Conservation (phyloP, 2,329 filamentous ascomycete species). For the Aspergillus udagawae region DNA sequence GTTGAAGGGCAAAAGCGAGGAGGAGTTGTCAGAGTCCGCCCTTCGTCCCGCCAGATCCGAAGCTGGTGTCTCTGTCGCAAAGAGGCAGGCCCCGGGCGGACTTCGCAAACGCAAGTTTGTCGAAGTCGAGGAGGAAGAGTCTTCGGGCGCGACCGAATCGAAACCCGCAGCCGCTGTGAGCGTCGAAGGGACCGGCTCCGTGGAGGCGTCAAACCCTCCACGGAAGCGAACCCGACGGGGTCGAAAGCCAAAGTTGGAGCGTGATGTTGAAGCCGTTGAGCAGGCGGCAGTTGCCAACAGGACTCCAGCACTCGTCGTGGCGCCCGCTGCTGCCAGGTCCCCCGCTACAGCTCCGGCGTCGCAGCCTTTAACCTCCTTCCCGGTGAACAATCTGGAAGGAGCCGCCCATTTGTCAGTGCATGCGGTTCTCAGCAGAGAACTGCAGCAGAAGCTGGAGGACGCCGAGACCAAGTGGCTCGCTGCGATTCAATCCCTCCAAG, state of each 20-base stretch:
- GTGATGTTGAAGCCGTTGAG: neutral
- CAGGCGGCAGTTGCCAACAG: neutral
- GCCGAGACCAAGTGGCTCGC: constrained; percentile 56
- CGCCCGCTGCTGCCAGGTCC: constrained; percentile 1
- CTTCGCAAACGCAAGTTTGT: constrained; percentile 1
- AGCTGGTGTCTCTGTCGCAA: neutral
- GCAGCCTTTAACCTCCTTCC: constrained; percentile 2
- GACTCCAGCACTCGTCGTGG: neutral
- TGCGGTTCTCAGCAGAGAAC: constrained; percentile 56
- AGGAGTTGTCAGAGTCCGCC: neutral
- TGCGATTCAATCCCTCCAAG: constrained; percentile 16
- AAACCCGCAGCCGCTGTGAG: neutral
- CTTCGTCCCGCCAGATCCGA: neutral
- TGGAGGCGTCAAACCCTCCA: neutral
- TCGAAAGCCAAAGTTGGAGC: constrained; percentile 4
- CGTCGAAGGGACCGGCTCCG: neutral
- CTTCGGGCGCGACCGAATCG: neutral
- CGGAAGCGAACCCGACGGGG: constrained; percentile 5
- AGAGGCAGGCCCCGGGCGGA: constrained; percentile 5
- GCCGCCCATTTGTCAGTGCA: constrained; percentile 32
- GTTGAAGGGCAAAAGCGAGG: neutral
- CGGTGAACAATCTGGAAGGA: constrained; percentile 15
- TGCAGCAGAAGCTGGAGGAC: constrained; percentile 52
- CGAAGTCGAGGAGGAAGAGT: constrained; percentile 5
- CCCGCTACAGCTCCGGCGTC: neutral